phyloP scores from a whole-genome alignment of 2,329 filamentous ascomycete genomes.

The Nothophoma quercina region DNA sequence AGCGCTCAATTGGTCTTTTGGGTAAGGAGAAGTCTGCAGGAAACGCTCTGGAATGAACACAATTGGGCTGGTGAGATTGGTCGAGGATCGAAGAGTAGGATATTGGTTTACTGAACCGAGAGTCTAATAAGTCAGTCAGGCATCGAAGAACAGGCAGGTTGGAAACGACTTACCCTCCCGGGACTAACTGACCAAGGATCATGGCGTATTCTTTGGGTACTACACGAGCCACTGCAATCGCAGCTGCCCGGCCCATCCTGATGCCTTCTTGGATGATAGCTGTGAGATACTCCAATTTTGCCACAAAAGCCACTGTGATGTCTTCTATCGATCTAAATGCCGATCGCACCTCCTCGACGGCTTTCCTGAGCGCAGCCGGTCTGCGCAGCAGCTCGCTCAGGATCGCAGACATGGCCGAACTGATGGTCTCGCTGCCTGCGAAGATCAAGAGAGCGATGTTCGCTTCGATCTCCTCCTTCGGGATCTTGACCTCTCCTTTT shows the following conservation, averaged over 20 bases:
- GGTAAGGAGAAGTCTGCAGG: slow-evolving; percentile 12
- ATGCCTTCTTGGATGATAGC: slow-evolving; percentile 50
- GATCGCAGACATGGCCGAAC: slow-evolving; percentile 47
- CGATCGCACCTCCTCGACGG: slow-evolving; percentile 33
- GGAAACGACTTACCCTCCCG: slow-evolving; percentile 20
- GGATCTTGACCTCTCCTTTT: slow-evolving; percentile 26
- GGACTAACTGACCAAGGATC: slow-evolving; percentile 30
- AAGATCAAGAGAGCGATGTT: slow-evolving; percentile 46
- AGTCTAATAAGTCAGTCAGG: slow-evolving; percentile 19
- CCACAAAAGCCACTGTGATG: slow-evolving; percentile 28
- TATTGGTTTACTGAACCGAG: slow-evolving; percentile 40
- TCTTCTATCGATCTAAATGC: slow-evolving; percentile 30
- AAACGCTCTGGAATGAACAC: slow-evolving; percentile 47
- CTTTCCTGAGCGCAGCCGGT: slow-evolving; percentile 28
- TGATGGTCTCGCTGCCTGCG: slow-evolving; percentile 56
- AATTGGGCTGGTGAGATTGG: slow-evolving; percentile 35
- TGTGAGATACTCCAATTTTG: slow-evolving; percentile 31
- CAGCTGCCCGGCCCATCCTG: slow-evolving; percentile 35
- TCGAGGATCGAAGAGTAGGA: slow-evolving; percentile 28
- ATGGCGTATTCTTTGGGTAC: slow-evolving; percentile 27
- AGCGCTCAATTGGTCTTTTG: slow-evolving; percentile 23
- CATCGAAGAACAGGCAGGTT: neutral
- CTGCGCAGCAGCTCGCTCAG: slow-evolving; percentile 42
- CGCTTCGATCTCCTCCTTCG: slow-evolving; percentile 44
- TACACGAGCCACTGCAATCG: slow-evolving; percentile 26